phyloP scores from a whole-genome alignment of 148 eudicot genomes.

The Chenopodium suecicum region DNA sequence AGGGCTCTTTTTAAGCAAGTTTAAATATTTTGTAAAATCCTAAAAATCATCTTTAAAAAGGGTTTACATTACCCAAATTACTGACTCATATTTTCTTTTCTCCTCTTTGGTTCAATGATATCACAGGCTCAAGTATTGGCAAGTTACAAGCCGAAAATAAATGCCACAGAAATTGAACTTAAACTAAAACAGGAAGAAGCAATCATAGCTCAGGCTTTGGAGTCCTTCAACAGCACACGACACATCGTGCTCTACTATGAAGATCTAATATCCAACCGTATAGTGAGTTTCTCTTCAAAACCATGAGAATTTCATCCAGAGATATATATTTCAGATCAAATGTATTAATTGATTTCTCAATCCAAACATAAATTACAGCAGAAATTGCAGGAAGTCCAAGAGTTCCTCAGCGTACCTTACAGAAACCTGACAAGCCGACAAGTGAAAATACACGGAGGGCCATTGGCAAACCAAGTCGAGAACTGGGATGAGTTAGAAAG shows the following conservation, averaged over 20 bases:
- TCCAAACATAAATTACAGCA: slow-evolving; percentile 21
- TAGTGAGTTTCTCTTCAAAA: slow-evolving; percentile 31
- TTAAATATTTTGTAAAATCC: too few relatives aligned
- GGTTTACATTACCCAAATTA: too few relatives aligned
- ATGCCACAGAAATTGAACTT: slow-evolving; percentile 35
- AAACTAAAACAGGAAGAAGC: slow-evolving; percentile 40
- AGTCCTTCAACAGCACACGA: slow-evolving; percentile 58
- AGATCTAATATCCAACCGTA: slow-evolving; percentile 55
- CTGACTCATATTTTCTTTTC: neutral
- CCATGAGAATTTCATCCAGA: neutral
- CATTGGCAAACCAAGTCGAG: slow-evolving; percentile 43
- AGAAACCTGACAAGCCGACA: slow-evolving; percentile 57
- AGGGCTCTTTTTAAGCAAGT: too few relatives aligned
- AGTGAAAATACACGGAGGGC: slow-evolving; percentile 65
- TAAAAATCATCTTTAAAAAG: too few relatives aligned
- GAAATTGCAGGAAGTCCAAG: slow-evolving; percentile 61
- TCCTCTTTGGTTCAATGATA: neutral
- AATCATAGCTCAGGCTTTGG: slow-evolving; percentile 37
- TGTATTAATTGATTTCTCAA: neutral
- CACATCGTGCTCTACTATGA: slow-evolving; percentile 66
- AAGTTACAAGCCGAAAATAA: slow-evolving; percentile 55
- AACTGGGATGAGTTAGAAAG: slow-evolving; percentile 58
- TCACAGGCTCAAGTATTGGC: slow-evolving; percentile 73
- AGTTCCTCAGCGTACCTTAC: slow-evolving; percentile 52
- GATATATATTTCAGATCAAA: neutral